phyloP scores from a whole-genome alignment of 148 eudicot genomes.

The Selenicereus undatus region DNA sequence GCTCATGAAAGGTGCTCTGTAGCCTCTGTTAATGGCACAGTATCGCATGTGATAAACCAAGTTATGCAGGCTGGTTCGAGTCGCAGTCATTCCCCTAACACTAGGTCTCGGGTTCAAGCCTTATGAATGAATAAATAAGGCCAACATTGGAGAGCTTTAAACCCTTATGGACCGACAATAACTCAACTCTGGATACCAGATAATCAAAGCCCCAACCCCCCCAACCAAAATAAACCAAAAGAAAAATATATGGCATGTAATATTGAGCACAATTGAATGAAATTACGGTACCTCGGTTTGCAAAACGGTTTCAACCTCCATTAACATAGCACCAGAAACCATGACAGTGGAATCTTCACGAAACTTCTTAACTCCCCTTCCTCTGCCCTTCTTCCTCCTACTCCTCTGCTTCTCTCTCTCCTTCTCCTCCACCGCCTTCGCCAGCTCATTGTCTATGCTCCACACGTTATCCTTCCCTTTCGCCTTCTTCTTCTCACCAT shows the following conservation, averaged over 20 bases:
- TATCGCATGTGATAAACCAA: too few relatives aligned
- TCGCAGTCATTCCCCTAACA: too few relatives aligned
- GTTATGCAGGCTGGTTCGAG: too few relatives aligned
- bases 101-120: too few relatives aligned
- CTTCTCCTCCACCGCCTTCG: constrained; percentile 35
- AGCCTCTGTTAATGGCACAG: too few relatives aligned
- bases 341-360: constrained; percentile 39
- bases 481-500: constrained; percentile 30
- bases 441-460: constrained; percentile 82
- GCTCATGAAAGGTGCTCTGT: too few relatives aligned
- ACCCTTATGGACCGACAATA: too few relatives aligned
- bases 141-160: too few relatives aligned
- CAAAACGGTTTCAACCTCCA: constrained; percentile 78
- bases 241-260: background rate
- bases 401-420: constrained; percentile 27
- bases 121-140: too few relatives aligned
- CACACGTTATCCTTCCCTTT: constrained; percentile 87
- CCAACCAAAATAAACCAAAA: too few relatives aligned
- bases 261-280: background rate
- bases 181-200: too few relatives aligned
- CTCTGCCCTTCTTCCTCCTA: constrained; percentile 32
- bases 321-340: constrained; percentile 77
- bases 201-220: too few relatives aligned
- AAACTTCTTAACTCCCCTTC: constrained; percentile 43
- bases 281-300: constrained; percentile 68